phyloP scores from a whole-genome alignment of 140 eudicot genomes.

The Erigeron philadelphicus region DNA sequence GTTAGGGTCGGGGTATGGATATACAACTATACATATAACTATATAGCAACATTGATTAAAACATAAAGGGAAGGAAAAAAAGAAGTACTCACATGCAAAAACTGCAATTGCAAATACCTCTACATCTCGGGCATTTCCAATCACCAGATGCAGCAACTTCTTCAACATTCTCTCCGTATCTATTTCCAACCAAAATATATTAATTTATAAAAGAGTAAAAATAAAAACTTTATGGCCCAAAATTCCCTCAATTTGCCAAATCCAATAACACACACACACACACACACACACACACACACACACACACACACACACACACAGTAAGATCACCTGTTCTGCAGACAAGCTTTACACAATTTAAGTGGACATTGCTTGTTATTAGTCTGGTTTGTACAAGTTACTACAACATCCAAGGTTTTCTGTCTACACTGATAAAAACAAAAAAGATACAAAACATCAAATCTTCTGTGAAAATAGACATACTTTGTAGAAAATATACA shows the following conservation, averaged over 20 bases:
- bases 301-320: neutral
- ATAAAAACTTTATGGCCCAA: slow-evolving; percentile 11
- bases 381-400: slow-evolving; percentile 36
- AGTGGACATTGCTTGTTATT: slow-evolving; percentile 39
- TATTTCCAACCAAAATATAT: neutral
- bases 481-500: neutral
- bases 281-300: neutral
- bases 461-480: neutral
- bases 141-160: slow-evolving; percentile 35
- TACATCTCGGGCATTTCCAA: slow-evolving; percentile 68
- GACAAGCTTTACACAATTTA: slow-evolving; percentile 42
- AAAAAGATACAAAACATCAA: neutral
- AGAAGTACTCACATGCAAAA: slow-evolving; percentile 47
- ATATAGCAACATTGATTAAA: neutral
- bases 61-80: neutral
- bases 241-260: slow-evolving; percentile 13
- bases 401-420: slow-evolving; percentile 49
- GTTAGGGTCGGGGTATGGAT: no score
- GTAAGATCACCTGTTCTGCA: slow-evolving; percentile 41
- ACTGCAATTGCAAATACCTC: slow-evolving; percentile 65
- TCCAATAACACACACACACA: neutral
- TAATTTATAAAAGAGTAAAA: neutral
- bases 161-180: slow-evolving; percentile 62
- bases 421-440: slow-evolving; percentile 53
- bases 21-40: neutral